Conservation (phyloP, 495 filamentous ascomycete genomes). For the Parathielavia appendiculata region DNA sequence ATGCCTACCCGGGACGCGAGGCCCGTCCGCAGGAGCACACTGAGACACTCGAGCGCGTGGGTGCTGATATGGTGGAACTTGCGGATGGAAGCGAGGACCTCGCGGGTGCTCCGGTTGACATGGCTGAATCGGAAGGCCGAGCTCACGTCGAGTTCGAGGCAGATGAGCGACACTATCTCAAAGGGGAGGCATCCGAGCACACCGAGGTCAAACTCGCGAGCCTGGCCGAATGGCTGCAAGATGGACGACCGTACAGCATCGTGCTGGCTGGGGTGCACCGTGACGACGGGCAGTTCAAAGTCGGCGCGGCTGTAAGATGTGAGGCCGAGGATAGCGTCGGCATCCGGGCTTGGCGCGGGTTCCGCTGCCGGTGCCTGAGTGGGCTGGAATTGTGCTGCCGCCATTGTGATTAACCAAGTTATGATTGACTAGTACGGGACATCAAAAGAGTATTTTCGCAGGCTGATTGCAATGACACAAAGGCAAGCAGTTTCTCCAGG, state of each 20-base stretch:
- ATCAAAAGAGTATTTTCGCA: too few relatives aligned
- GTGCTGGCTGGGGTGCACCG: slow-evolving; percentile 10
- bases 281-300: slow-evolving; percentile 5
- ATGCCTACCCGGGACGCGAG: background rate
- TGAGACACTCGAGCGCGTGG: slow-evolving; percentile 5
- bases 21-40: slow-evolving; percentile 1
- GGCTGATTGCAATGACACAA: background rate
- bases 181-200: slow-evolving; percentile 5
- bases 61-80: slow-evolving; percentile 1
- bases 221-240: background rate
- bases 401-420: background rate
- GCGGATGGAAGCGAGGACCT: slow-evolving; percentile 8
- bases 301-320: slow-evolving; percentile 5
- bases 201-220: background rate
- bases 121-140: slow-evolving; percentile 10
- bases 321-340: slow-evolving; percentile 6
- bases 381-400: background rate
- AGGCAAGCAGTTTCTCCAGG: too few relatives aligned
- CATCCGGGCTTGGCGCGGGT: slow-evolving; percentile 7
- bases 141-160: slow-evolving; percentile 9
- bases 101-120: slow-evolving; percentile 11
- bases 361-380: background rate
- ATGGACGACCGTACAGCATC: slow-evolving; percentile 5
- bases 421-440: too few relatives aligned
- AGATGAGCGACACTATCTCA: slow-evolving; percentile 10